Conservation (phyloP, 148 eudicot species). For the Chenopodium suecicum region DNA sequence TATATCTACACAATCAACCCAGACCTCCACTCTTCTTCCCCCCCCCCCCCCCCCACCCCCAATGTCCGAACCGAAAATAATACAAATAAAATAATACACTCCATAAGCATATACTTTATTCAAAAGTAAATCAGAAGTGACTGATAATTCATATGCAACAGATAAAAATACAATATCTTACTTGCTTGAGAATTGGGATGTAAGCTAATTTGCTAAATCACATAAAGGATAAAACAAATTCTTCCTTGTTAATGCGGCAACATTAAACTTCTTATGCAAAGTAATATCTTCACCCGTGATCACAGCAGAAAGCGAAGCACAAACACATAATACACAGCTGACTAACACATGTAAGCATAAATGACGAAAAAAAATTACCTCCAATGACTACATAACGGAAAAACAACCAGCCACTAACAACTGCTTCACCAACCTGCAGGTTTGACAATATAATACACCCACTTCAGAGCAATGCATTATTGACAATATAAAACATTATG, state of each 20-base stretch:
- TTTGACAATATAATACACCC: not conserved
- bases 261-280: too few species aligned
- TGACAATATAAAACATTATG: not conserved
- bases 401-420: conserved; percentile 94
- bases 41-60: too few species aligned
- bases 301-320: not conserved
- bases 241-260: too few species aligned
- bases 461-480: not conserved
- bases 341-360: not conserved
- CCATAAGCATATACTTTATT: not conserved
- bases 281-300: too few species aligned
- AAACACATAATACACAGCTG: not conserved
- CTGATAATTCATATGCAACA: not conserved
- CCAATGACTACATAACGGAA: conserved; percentile 97
- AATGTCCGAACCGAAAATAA: not conserved
- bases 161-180: not conserved
- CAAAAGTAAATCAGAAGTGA: not conserved
- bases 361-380: conserved; percentile 48
- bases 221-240: too few species aligned
- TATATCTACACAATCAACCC: not conserved
- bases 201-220: not conserved
- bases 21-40: too few species aligned
- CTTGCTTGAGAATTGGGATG: not conserved
- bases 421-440: conserved; percentile 89
- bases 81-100: too few species aligned